Base-by-base conservation (phyloP, 23 red algal species). In the Agarophyton chilense region DNA sequence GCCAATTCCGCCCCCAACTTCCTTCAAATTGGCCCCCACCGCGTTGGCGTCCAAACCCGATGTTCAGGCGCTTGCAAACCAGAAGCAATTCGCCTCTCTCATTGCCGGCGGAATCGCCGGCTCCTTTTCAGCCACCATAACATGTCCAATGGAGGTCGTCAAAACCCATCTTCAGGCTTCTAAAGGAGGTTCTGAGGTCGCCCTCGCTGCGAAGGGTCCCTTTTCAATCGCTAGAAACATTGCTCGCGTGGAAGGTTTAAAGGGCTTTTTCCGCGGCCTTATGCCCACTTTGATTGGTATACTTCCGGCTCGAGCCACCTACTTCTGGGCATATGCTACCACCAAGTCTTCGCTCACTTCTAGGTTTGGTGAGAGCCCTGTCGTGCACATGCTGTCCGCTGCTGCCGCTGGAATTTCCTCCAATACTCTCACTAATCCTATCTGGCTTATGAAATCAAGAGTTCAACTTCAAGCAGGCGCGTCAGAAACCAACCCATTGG, bases 281-380 rank as follows among this genome's bases (percentile, higher is more conserved):
- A 22, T 90, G 43, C 93, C 97, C 19, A 95, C 93, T 22, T 50
- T 99, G 33, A 57, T 99, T 19, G 97, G 97, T 47, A 94, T 99
- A 62, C 81, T 99, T 38, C 97, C 97, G 22, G 93, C 97, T 25
- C 83, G 97, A 22, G 87, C 89, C 73, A 94, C 93, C 64, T 99
- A 99, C 68, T 99, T 99, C 81, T 99, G 97, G 97, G 97, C 97
- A 52, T 99, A 99, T 81, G 53, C 97, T 16, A 99, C 97, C 4
- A 90, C 77, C 39, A 99, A 99, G 75, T 81, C 89, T n/a, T 68
- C 79, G 34, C 46, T 96, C 43, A 44, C 72, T 33, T 49, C 63
- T 42, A 49, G 73, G 21, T 90, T 94, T 41, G 95, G 95, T 8
- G 89, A 91, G 65, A 86, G 79, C n/a, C 87, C 97, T 29, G 58